Conservation (phyloP, 495 filamentous ascomycete species). For the Arthonia radiata region DNA sequence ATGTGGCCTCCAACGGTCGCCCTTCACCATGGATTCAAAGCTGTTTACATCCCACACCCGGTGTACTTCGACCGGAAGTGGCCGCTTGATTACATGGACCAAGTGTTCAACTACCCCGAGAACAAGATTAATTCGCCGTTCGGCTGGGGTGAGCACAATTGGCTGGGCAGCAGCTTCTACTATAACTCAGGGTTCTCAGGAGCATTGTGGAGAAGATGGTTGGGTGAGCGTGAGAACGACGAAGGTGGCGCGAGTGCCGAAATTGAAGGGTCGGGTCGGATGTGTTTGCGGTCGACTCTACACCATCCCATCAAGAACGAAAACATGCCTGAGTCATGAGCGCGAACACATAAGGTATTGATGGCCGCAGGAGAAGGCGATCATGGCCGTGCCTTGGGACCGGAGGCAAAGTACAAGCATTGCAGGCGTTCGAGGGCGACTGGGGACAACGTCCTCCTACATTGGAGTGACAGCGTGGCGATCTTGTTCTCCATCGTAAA, state of each 20-base stretch:
- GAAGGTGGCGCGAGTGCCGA: slow-evolving; percentile 34
- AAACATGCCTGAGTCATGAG: not conserved
- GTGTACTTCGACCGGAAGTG: slow-evolving; percentile 24
- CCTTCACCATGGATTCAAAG: slow-evolving; percentile 86
- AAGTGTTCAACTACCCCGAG: slow-evolving; percentile 17
- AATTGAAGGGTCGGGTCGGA: slow-evolving; percentile 42
- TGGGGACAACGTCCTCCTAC: not conserved
- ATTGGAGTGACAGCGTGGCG: not conserved
- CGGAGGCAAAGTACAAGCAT: not conserved
- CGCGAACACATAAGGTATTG: not conserved
- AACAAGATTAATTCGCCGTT: slow-evolving; percentile 16
- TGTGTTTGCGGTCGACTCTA: slow-evolving; percentile 85
- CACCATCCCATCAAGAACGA: slow-evolving; percentile 72
- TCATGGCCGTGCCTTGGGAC: not conserved
- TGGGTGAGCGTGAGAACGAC: slow-evolving; percentile 19
- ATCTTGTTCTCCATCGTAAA: not conserved
- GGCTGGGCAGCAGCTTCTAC: slow-evolving; percentile 22
- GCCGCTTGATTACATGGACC: slow-evolving; percentile 15
- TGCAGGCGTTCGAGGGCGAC: not conserved
- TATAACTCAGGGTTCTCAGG: slow-evolving; percentile 22
- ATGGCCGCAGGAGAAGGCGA: not conserved
- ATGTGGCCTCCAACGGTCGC: slow-evolving; percentile 81
- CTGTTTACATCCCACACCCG: slow-evolving; percentile 69
- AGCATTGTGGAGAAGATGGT: slow-evolving; percentile 21
- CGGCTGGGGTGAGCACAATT: slow-evolving; percentile 25